Evolutionary conservation across 202 grass and related monocot species (phyloP).

Genomic region (Saccharum hybrid): DNA sequence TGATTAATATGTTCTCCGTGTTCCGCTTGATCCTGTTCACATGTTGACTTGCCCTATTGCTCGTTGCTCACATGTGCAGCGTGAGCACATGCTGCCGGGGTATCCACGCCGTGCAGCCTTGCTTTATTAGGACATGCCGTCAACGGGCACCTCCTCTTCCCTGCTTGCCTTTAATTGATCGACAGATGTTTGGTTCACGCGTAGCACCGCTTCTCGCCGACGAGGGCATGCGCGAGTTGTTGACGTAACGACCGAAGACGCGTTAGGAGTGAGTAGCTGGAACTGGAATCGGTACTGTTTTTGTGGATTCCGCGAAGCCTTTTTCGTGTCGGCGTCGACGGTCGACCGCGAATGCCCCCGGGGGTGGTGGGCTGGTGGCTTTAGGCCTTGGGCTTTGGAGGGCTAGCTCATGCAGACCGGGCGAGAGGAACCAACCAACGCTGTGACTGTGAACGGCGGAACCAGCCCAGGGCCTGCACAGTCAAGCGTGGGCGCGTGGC

Average conservation of each 20-base stretch:
- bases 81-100: not conserved
- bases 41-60: not conserved
- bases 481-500: too few relatives aligned
- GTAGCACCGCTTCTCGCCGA: not conserved
- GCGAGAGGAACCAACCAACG: not conserved
- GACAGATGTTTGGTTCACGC: not conserved
- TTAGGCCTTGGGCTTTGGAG: not conserved
- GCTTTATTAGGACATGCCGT: not conserved
- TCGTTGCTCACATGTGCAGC: not conserved
- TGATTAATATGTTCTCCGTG: conserved; percentile 27
- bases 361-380: not conserved
- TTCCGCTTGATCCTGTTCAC: not conserved
- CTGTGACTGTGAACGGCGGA: not conserved
- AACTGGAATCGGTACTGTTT: not conserved
- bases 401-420: not conserved
- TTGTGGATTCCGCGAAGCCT: not conserved
- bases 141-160: not conserved
- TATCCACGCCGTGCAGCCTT: not conserved
- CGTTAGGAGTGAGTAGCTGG: not conserved
- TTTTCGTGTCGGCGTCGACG: not conserved
- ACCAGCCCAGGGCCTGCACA: too few relatives aligned
- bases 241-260: not conserved
- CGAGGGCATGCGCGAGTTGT: not conserved
- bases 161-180: not conserved
- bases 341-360: not conserved